These are phyloP conservation scores for Ogataea angusta DNA, from an alignment of 805 yeast species.

Conservation along the genomic window DNA sequence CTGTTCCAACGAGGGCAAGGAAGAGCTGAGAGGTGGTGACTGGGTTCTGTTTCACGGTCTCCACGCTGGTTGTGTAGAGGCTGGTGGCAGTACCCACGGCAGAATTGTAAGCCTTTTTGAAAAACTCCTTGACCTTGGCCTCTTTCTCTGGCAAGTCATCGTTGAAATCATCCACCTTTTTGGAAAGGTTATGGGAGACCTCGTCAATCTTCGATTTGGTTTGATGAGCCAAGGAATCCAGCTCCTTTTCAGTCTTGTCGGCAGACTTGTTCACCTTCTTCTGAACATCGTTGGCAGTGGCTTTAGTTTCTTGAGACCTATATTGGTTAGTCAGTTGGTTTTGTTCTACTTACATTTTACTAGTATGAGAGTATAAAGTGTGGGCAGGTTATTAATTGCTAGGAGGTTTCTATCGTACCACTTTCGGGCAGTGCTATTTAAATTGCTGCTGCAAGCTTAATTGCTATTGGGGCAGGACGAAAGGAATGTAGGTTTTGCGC, in stretches of 20 bases:
- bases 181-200: constrained; percentile 13
- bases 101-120: constrained; percentile 13
- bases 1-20: constrained; percentile 21
- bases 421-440: constrained; percentile 6
- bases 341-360: constrained; percentile 6
- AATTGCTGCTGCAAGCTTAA: constrained; percentile 9
- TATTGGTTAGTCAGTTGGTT: constrained; percentile 1
- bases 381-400: constrained; percentile 9
- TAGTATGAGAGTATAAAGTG: constrained; percentile 1
- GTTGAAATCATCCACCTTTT: constrained; percentile 21
- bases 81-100: constrained; percentile 11
- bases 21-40: constrained; percentile 22
- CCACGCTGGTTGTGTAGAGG: constrained; percentile 13
- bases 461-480: constrained; percentile 10
- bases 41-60: constrained; percentile 21
- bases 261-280: constrained; percentile 12
- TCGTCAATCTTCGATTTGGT: constrained; percentile 18
- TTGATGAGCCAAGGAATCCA: constrained; percentile 17
- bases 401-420: background rate
- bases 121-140: constrained; percentile 14
- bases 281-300: constrained; percentile 15
- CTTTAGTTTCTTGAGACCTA: constrained; percentile 16
- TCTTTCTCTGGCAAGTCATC: constrained; percentile 21
- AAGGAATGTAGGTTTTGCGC: background rate
- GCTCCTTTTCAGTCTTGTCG: constrained; percentile 13